Evolutionary conservation across 2,329 filamentous ascomycete genomes (phyloP).

Genomic region (Neonectria sp.): DNA sequence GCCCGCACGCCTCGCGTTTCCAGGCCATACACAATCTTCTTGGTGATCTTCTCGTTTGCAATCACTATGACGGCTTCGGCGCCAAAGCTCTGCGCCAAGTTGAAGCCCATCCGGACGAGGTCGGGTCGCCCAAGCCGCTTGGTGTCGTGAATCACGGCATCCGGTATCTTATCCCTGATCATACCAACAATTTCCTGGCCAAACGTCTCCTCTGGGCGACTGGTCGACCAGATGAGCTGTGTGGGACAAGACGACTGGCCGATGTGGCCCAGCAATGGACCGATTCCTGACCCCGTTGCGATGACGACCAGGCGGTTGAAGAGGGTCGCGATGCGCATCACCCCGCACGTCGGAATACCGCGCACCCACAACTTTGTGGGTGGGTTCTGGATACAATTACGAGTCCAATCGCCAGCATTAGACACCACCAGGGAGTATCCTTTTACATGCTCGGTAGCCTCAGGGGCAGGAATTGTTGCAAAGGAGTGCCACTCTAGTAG

Average conservation of each 20-base stretch:
- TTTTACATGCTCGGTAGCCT: slow-evolving; percentile 45
- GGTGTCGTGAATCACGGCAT: slow-evolving; percentile 79
- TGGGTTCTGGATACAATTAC: slow-evolving; percentile 71
- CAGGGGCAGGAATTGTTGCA: slow-evolving; percentile 77
- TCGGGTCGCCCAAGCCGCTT: slow-evolving; percentile 71
- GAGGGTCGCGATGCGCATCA: slow-evolving; percentile 76
- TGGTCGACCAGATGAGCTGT: slow-evolving; percentile 79
- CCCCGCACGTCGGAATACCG: slow-evolving; percentile 76
- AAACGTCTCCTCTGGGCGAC: slow-evolving; percentile 74
- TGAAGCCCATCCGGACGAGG: slow-evolving; percentile 63
- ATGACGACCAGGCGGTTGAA: slow-evolving; percentile 78
- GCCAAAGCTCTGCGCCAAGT: slow-evolving; percentile 69
- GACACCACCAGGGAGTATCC: slow-evolving; percentile 80
- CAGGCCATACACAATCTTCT: slow-evolving; percentile 77
- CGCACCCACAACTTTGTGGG: slow-evolving; percentile 77
- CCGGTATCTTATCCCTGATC: slow-evolving; percentile 70
- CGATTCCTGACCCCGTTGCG: slow-evolving; percentile 82
- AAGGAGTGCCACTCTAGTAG: slow-evolving; percentile 83
- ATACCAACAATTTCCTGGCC: slow-evolving; percentile 69
- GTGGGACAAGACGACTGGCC: slow-evolving; percentile 64
- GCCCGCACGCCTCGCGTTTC: slow-evolving; percentile 77
- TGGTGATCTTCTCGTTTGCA: slow-evolving; percentile 78
- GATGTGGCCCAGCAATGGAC: slow-evolving; percentile 75
- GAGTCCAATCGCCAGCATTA: slow-evolving; percentile 83
- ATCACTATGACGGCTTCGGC: slow-evolving; percentile 82